These are phyloP conservation scores for Paxillus involutus DNA, from an alignment of 768 basidiomycete genomes.

Conservation along the genomic window DNA sequence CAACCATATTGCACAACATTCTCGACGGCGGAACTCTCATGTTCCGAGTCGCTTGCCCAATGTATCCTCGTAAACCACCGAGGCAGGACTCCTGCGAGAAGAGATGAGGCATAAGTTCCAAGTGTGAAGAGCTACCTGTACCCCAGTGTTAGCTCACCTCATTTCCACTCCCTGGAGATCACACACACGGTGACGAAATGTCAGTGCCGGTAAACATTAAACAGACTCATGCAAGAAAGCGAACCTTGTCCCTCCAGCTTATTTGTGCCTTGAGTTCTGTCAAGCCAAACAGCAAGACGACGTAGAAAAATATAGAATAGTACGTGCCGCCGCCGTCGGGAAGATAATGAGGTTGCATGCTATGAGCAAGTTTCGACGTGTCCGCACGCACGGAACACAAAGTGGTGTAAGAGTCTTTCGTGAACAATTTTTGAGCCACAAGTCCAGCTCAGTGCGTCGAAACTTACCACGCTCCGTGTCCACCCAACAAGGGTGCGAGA, in stretches of 20 bases:
- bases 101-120: background rate
- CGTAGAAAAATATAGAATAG: slow-evolving; percentile 14
- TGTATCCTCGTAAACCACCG: slow-evolving; percentile 25
- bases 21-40: background rate
- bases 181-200: too few relatives aligned
- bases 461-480: slow-evolving; percentile 25
- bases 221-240: slow-evolving; percentile 11
- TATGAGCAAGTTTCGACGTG: slow-evolving; percentile 20
- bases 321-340: slow-evolving; percentile 7
- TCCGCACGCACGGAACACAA: slow-evolving; percentile 28
- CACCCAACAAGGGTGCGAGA: slow-evolving; percentile 21
- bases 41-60: background rate
- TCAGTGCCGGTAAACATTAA: background rate
- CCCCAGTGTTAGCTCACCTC: background rate
- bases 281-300: slow-evolving; percentile 51
- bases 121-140: background rate
- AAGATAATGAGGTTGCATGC: slow-evolving; percentile 2
- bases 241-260: slow-evolving; percentile 46
- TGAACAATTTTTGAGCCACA: background rate
- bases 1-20: background rate
- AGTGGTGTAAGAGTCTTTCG: slow-evolving; percentile 22
- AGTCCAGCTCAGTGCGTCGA: too few relatives aligned
- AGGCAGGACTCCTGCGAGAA: slow-evolving; percentile 25
- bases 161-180: too few relatives aligned
- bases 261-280: slow-evolving; percentile 54